Evolutionary conservation across 1,284 basidiomycete genomes (phyloP).

Genomic region (Flammula alnicola): DNA sequence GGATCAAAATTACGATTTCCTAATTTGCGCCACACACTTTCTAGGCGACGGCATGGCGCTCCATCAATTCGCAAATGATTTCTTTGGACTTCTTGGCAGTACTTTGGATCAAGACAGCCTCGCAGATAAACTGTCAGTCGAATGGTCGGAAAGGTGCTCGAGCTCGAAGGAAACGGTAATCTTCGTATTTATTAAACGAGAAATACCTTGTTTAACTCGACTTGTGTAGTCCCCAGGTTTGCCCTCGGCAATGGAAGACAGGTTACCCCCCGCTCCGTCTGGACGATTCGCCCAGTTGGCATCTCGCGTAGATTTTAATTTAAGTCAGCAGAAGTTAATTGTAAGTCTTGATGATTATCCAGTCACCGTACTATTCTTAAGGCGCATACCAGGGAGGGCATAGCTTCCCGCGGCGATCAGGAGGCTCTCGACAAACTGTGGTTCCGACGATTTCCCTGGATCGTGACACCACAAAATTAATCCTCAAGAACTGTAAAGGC

Average conservation of each 20-base stretch:
- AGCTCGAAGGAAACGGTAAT: background rate
- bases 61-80: slow-evolving; percentile 75
- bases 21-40: slow-evolving; percentile 75
- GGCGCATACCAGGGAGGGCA: slow-evolving; percentile 69
- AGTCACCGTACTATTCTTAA: slow-evolving; percentile 5
- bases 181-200: too few species aligned
- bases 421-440: slow-evolving; percentile 58
- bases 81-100: slow-evolving; percentile 63
- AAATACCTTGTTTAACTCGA: too few species aligned
- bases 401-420: slow-evolving; percentile 56
- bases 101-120: slow-evolving; percentile 46
- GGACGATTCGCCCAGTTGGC: slow-evolving; percentile 48
- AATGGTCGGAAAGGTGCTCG: slow-evolving; percentile 46
- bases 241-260: slow-evolving; percentile 58
- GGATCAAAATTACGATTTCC: slow-evolving; percentile 50
- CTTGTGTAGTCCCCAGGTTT: slow-evolving; percentile 42
- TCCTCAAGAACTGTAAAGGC: slow-evolving; percentile 69
- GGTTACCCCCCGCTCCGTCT: slow-evolving; percentile 43
- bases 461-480: slow-evolving; percentile 54
- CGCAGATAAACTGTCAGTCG: slow-evolving; percentile 44
- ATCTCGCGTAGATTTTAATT: slow-evolving; percentile 60
- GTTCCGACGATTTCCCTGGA: slow-evolving; percentile 68
- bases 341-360: slow-evolving; percentile 35
- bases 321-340: slow-evolving; percentile 53
- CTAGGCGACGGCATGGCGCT: slow-evolving; percentile 82